Percentiles rank a stretch among this genome's conserved stretches.
phyloP scores from a whole-genome alignment of 495 filamentous ascomycete genomes.

The Penicillium taxi region DNA sequence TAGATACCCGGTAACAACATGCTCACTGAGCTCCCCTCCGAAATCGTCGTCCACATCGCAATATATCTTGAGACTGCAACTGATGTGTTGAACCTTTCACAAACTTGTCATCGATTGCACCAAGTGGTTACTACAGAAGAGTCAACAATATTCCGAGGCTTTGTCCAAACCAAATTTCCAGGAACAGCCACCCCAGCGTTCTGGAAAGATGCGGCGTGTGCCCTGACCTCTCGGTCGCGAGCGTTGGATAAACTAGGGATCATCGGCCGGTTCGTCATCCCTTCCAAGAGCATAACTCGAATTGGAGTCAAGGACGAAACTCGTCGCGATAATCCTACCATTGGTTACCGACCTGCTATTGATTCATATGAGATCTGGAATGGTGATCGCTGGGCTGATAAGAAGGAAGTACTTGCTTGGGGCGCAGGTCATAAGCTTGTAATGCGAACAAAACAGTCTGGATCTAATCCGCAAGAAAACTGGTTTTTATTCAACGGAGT shows the following conservation, averaged over 20 bases:
- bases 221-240: constrained; percentile 49
- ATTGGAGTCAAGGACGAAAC: constrained; percentile 22
- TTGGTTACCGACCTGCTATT: constrained; percentile 55
- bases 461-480: constrained; percentile 12
- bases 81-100: constrained; percentile 39
- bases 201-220: constrained; percentile 47
- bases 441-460: constrained; percentile 35
- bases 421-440: constrained; percentile 53
- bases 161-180: constrained; percentile 49
- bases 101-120: constrained; percentile 44
- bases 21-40: constrained; percentile 50
- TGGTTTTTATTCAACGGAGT: constrained; percentile 49
- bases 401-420: constrained; percentile 52
- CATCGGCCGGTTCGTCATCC: constrained; percentile 45
- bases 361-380: constrained; percentile 53
- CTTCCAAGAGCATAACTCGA: constrained; percentile 24
- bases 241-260: constrained; percentile 54
- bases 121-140: constrained; percentile 46
- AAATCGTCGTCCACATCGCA: constrained; percentile 52
- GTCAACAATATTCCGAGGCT: constrained; percentile 44
- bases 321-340: constrained; percentile 46
- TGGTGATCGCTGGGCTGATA: constrained; percentile 42
- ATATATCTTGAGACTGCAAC: constrained; percentile 45
- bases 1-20: constrained; percentile 15
- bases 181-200: constrained; percentile 31